Conservation (phyloP, 2,329 filamentous ascomycete genomes). For the Paracorniculantispora psalliotae region DNA sequence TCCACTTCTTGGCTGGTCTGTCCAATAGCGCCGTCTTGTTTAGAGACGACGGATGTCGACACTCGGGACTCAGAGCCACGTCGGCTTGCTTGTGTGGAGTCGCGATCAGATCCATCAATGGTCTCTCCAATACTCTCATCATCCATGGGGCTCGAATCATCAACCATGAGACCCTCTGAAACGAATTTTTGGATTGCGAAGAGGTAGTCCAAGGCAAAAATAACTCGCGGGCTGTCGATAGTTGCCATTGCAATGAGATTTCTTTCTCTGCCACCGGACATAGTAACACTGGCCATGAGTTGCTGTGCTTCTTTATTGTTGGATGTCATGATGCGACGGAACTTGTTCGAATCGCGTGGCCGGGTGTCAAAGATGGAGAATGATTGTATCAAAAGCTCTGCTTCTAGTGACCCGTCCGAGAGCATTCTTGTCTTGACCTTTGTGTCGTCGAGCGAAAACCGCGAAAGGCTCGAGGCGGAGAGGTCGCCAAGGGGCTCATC, state of each 20-base stretch:
- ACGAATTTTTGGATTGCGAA: constrained; percentile 84
- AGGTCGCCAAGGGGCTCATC: constrained; percentile 73
- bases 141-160: constrained; percentile 51
- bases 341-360: constrained; percentile 87
- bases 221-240: constrained; percentile 88
- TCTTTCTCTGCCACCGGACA: constrained; percentile 77
- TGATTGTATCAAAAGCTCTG: constrained; percentile 86
- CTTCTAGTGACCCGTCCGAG: constrained; percentile 85
- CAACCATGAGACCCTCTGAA: constrained; percentile 60
- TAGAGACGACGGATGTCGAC: constrained; percentile 22
- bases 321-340: constrained; percentile 95
- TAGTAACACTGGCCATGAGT: constrained; percentile 95
- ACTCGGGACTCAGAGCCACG: constrained; percentile 32
- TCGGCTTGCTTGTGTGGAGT: constrained; percentile 48
- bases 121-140: constrained; percentile 52
- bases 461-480: constrained; percentile 77
- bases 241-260: constrained; percentile 87
- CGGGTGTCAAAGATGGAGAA: constrained; percentile 94
- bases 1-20: not conserved
- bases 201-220: constrained; percentile 92
- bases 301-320: constrained; percentile 94
- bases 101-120: constrained; percentile 54
- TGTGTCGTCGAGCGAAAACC: constrained; percentile 91
- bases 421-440: constrained; percentile 89
- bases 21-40: constrained; percentile 10